Percentiles rank a stretch among this genome's conserved stretches.
Conservation (phyloP, 306 rosid species). For the Cercis canadensis region DNA sequence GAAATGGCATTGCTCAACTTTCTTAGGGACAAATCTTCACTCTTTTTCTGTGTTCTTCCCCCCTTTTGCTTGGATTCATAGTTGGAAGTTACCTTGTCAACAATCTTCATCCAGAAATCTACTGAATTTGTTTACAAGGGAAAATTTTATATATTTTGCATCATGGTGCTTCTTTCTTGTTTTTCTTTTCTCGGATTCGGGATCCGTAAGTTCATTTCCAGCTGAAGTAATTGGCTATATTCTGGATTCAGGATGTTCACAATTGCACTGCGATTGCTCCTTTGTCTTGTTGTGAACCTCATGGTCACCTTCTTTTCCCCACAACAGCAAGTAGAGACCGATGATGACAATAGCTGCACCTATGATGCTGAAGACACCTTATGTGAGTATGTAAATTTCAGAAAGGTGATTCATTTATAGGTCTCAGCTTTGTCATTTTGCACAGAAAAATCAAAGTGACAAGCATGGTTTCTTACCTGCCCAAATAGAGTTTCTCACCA, state of each 20-base stretch:
- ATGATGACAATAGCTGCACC: conserved; percentile 67
- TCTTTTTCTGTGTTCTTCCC: too few relatives aligned
- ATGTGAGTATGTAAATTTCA: not conserved
- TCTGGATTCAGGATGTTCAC: conserved; percentile 34
- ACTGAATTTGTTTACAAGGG: too few relatives aligned
- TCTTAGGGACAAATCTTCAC: too few relatives aligned
- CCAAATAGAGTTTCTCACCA: conserved; percentile 77
- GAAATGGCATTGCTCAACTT: too few relatives aligned
- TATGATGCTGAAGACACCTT: conserved; percentile 59
- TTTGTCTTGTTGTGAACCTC: conserved; percentile 39
- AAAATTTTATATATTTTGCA: too few relatives aligned
- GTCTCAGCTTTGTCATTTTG: not conserved
- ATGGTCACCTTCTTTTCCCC: conserved; percentile 80
- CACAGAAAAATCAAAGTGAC: not conserved
- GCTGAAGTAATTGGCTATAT: conserved; percentile 1
- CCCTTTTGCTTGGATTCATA: too few relatives aligned
- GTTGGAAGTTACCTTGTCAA: too few relatives aligned
- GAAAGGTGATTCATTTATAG: not conserved
- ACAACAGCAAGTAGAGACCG: conserved; percentile 74
- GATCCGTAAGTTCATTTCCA: too few relatives aligned
- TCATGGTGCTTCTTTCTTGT: too few relatives aligned
- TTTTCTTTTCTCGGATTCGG: too few relatives aligned
- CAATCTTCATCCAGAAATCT: too few relatives aligned
- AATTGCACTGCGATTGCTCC: conserved; percentile 32
- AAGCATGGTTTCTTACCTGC: conserved; percentile 56